Conservation (phyloP, 352 stramenopile genomes). For the Elongisporangium anandrum region DNA sequence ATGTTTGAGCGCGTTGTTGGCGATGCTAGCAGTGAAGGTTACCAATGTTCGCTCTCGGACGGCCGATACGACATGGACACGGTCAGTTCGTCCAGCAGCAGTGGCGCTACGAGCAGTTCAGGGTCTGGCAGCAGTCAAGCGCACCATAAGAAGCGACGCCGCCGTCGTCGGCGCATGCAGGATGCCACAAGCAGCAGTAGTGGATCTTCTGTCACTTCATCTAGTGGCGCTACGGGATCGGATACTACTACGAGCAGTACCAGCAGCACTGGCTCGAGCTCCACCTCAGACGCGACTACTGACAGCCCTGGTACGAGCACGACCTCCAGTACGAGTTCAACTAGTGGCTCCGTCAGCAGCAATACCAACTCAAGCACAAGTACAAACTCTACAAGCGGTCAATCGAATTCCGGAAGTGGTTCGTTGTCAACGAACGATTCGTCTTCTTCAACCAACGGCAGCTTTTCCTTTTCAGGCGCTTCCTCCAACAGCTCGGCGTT, state of each 20-base stretch:
- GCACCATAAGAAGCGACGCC: not conserved
- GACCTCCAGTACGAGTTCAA: not conserved
- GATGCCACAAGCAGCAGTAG: not conserved
- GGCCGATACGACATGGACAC: constrained; percentile 16
- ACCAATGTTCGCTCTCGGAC: constrained; percentile 38
- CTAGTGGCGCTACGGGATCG: not conserved
- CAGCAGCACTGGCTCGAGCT: not conserved
- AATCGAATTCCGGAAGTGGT: not conserved
- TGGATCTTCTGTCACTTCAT: not conserved
- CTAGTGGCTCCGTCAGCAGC: no score
- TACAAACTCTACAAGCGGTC: not conserved
- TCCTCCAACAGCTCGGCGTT: not conserved
- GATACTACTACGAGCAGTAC: not conserved
- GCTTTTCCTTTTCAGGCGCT: not conserved
- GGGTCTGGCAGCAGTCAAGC: not conserved
- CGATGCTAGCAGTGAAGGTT: constrained; percentile 21
- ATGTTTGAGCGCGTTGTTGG: constrained; percentile 32
- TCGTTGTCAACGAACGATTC: not conserved
- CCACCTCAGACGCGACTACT: not conserved
- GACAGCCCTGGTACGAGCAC: not conserved
- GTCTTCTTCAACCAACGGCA: not conserved
- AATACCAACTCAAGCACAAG: not conserved
- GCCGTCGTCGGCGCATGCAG: not conserved
- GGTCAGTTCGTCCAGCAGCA: not conserved
- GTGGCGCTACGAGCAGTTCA: not conserved